phyloP scores from a whole-genome alignment of 192 early-diverging fungal species.

The Coemansia sp. region DNA sequence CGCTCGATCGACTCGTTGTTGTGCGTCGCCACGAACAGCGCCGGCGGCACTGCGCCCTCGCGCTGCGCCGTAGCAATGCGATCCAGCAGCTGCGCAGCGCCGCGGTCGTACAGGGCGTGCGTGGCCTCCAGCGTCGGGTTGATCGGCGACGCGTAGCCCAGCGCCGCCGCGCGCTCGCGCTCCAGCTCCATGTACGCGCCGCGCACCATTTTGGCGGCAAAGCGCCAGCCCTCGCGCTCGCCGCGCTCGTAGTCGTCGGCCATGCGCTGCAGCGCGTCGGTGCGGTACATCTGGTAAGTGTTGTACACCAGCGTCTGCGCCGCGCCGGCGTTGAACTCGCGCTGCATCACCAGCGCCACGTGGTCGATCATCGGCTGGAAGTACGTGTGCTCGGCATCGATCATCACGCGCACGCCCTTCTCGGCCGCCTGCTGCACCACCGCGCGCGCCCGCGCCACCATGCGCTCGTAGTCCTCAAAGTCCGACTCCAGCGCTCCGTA shows the following conservation, averaged over 20 bases:
- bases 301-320: constrained; percentile 78
- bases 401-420: constrained; percentile 70
- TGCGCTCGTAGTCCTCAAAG: constrained; percentile 66
- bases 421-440: constrained; percentile 65
- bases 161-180: constrained; percentile 64
- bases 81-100: constrained; percentile 67
- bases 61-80: constrained; percentile 53
- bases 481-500: constrained; percentile 58
- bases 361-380: constrained; percentile 92
- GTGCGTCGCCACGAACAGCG: constrained; percentile 86
- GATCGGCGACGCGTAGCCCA: constrained; percentile 79
- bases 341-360: constrained; percentile 67
- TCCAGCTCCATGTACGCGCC: constrained; percentile 81
- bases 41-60: constrained; percentile 41
- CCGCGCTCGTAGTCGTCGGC: constrained; percentile 65
- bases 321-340: constrained; percentile 63
- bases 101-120: constrained; percentile 79
- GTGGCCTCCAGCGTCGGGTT: constrained; percentile 75
- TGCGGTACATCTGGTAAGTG: constrained; percentile 96
- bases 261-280: constrained; percentile 63
- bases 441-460: constrained; percentile 67
- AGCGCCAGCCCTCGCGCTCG: constrained; percentile 66
- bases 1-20: constrained; percentile 76
- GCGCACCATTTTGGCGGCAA: constrained; percentile 88
- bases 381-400: constrained; percentile 94